Evolutionary conservation across 345 rosid species (phyloP).

Genomic region (Hibiscus tridactylites): DNA sequence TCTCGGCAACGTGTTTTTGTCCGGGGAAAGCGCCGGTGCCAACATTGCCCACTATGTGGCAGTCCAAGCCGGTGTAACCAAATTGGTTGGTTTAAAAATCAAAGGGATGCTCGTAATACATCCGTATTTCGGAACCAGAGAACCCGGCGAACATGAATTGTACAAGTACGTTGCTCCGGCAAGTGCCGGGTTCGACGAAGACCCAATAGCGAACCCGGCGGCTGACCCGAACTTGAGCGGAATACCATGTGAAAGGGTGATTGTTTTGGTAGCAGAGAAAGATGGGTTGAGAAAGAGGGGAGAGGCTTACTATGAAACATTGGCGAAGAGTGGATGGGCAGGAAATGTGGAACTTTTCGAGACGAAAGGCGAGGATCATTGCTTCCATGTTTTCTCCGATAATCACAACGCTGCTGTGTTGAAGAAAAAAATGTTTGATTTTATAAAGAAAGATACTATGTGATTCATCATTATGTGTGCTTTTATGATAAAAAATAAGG

Average conservation of each 20-base stretch:
- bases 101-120: conserved; percentile 25
- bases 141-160: conserved; percentile 19
- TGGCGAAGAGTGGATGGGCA: conserved; percentile 24
- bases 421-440: conserved; percentile 19
- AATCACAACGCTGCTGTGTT: conserved; percentile 16
- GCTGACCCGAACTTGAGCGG: conserved; percentile 15
- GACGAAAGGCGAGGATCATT: conserved; percentile 26
- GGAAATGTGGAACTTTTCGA: conserved; percentile 26
- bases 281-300: conserved; percentile 24
- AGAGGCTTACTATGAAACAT: conserved; percentile 17
- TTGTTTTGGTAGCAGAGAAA: conserved; percentile 31
- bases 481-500: too few species aligned
- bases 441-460: conserved; percentile 14
- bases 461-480: too few species aligned
- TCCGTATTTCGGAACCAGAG: conserved; percentile 28
- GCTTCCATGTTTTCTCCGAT: conserved; percentile 23
- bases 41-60: conserved; percentile 36
- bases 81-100: conserved; percentile 22
- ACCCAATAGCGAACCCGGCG: conserved; percentile 27
- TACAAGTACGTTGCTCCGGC: conserved; percentile 23
- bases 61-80: conserved; percentile 19
- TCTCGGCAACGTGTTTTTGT: conserved; percentile 23
- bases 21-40: conserved; percentile 49
- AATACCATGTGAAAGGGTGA: conserved; percentile 21
- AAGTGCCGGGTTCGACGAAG: conserved; percentile 23